Percentiles rank a stretch among this genome's conserved stretches.
phyloP scores from a whole-genome alignment of 2,329 filamentous ascomycete genomes.

The Calonectria pseudoreteaudii region DNA sequence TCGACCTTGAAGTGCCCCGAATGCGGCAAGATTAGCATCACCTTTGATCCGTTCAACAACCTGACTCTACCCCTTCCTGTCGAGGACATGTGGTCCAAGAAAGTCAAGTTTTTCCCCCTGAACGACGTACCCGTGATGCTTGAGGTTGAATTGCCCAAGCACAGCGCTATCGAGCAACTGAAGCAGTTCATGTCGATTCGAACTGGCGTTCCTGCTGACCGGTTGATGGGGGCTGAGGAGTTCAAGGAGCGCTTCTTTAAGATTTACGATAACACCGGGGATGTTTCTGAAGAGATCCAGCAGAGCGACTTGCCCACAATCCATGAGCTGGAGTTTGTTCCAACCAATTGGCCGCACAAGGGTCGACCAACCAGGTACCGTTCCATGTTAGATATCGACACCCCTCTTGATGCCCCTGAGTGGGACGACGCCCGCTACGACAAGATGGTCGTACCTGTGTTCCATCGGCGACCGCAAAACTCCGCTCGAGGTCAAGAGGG shows the following conservation, averaged over 20 bases:
- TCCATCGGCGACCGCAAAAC: conserved; percentile 65
- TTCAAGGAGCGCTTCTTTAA: conserved; percentile 90
- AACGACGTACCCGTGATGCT: conserved; percentile 78
- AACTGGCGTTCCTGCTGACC: conserved; percentile 72
- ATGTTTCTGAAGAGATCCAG: conserved; percentile 79
- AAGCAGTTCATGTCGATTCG: conserved; percentile 79
- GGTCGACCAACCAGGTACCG: conserved; percentile 57
- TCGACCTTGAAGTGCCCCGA: conserved; percentile 93
- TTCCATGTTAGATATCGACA: conserved; percentile 63
- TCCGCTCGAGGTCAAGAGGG: conserved; percentile 46
- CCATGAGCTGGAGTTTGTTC: conserved; percentile 80
- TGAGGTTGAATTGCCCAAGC: conserved; percentile 83
- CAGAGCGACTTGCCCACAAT: conserved; percentile 75
- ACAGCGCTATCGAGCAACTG: conserved; percentile 74
- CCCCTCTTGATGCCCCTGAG: conserved; percentile 57
- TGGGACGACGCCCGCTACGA: conserved; percentile 74
- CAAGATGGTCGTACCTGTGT: conserved; percentile 76
- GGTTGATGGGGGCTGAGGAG: conserved; percentile 84
- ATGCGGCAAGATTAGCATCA: conserved; percentile 96
- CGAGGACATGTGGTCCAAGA: conserved; percentile 82
- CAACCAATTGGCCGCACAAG: conserved; percentile 80
- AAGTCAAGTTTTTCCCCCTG: conserved; percentile 82
- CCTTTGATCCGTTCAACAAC: conserved; percentile 97
- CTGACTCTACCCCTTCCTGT: conserved; percentile 91
- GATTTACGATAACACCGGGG: conserved; percentile 76